These are phyloP conservation scores for Myxozyma kluyveri DNA, from an alignment of 805 yeast species.

Conservation along the genomic window DNA sequence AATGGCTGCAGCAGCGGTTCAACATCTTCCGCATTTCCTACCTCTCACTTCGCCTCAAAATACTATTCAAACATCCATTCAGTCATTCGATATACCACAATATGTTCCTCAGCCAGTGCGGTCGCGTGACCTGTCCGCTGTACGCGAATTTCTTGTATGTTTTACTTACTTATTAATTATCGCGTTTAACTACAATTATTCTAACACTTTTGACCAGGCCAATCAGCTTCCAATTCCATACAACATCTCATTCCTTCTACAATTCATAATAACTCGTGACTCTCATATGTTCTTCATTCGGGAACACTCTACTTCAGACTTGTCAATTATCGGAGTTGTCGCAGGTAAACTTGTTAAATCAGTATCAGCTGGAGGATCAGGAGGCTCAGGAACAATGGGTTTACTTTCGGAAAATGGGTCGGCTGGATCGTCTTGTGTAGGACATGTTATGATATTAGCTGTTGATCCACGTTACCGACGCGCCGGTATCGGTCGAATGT, in stretches of 20 bases:
- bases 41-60: not conserved
- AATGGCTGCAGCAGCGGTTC: not conserved
- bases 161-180: not conserved
- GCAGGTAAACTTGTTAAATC: slow-evolving; percentile 13
- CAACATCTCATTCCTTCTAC: slow-evolving; percentile 18
- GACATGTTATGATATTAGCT: slow-evolving; percentile 26
- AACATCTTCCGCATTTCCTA: not conserved
- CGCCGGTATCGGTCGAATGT: slow-evolving; percentile 14
- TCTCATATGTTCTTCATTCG: slow-evolving; percentile 6
- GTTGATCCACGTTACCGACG: slow-evolving; percentile 18
- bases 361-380: no score
- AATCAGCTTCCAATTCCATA: slow-evolving; percentile 15
- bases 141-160: slow-evolving; percentile 10
- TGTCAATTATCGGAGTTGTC: slow-evolving; percentile 14
- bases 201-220: not conserved
- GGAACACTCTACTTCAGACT: not conserved
- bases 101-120: slow-evolving; percentile 7
- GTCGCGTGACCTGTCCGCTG: slow-evolving; percentile 10
- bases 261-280: slow-evolving; percentile 15
- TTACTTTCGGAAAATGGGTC: not conserved
- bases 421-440: no score
- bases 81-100: not conserved
- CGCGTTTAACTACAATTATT: not conserved
- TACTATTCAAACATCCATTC: not conserved
- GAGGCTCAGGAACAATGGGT: no score